A percentile compares a stretch with the other conserved stretches of the same genome.
phyloP scores from a whole-genome alignment of 371 early-diverging fungal species.

The Apophysomyces variabilis region DNA sequence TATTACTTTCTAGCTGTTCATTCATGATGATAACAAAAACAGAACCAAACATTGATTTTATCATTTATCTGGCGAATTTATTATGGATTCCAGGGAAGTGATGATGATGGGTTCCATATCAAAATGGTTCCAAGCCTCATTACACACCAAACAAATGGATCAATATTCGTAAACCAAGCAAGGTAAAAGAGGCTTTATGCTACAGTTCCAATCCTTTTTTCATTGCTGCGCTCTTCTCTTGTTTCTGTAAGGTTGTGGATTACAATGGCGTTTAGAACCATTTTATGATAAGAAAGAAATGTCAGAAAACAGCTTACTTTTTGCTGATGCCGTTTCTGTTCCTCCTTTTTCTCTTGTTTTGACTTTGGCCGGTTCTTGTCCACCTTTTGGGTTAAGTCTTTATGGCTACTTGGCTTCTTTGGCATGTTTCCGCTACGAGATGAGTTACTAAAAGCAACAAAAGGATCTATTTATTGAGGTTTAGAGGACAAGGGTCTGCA shows the following conservation, averaged over 20 bases:
- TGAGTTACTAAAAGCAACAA: neutral
- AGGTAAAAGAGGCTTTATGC: no score
- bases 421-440: neutral
- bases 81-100: neutral
- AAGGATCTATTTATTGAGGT: neutral
- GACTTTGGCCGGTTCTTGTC: constrained; percentile 6
- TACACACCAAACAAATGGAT: no score
- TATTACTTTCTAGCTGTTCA: no score
- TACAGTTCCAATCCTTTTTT: neutral
- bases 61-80: neutral
- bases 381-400: neutral
- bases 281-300: no score
- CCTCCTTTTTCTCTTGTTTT: constrained; percentile 6
- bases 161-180: no score
- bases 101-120: neutral
- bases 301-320: neutral
- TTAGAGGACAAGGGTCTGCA: neutral
- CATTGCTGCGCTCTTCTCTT: neutral
- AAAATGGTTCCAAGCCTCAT: no score
- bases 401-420: neutral
- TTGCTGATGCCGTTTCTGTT: constrained; percentile 7
- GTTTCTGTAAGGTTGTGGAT: neutral
- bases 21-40: no score
- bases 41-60: neutral
- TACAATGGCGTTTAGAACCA: no score